phyloP scores from a whole-genome alignment of 2,329 filamentous ascomycete genomes.

The Polychaeton citri region DNA sequence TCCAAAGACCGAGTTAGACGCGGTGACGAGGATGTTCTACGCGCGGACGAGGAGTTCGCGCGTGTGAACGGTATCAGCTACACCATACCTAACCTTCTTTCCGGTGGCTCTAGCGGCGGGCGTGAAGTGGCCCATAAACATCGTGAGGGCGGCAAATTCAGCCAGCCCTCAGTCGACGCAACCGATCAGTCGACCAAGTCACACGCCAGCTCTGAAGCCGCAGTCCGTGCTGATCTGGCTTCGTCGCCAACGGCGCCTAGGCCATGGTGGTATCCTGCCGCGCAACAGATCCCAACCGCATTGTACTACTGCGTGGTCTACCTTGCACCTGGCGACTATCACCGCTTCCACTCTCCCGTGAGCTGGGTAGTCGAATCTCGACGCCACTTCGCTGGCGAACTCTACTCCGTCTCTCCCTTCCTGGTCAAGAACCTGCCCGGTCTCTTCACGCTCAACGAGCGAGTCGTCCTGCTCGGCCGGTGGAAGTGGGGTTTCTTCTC shows the following conservation, averaged over 20 bases:
- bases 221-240: conserved; percentile 74
- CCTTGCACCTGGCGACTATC: conserved; percentile 92
- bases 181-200: conserved; percentile 61
- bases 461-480: conserved; percentile 79
- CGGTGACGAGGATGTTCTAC: conserved; percentile 51
- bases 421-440: conserved; percentile 84
- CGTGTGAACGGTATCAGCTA: conserved; percentile 91
- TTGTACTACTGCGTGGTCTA: conserved; percentile 95
- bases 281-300: conserved; percentile 39
- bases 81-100: conserved; percentile 75
- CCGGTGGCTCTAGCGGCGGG: conserved; percentile 37
- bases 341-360: conserved; percentile 91
- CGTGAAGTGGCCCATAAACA: conserved; percentile 7
- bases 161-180: conserved; percentile 19
- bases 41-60: conserved; percentile 83
- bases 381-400: conserved; percentile 93
- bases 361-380: conserved; percentile 91
- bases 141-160: conserved; percentile 14
- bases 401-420: conserved; percentile 91
- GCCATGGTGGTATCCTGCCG: conserved; percentile 32
- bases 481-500: conserved; percentile 98
- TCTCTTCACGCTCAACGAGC: conserved; percentile 91
- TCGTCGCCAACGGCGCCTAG: conserved; percentile 44
- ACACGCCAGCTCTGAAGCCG: conserved; percentile 59
- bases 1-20: conserved; percentile 18